Evolutionary conservation across 805 yeast species (phyloP), one percentile per base, ranked within the genome.

Genomic region (Tetrapisispora arboricola): DNA sequence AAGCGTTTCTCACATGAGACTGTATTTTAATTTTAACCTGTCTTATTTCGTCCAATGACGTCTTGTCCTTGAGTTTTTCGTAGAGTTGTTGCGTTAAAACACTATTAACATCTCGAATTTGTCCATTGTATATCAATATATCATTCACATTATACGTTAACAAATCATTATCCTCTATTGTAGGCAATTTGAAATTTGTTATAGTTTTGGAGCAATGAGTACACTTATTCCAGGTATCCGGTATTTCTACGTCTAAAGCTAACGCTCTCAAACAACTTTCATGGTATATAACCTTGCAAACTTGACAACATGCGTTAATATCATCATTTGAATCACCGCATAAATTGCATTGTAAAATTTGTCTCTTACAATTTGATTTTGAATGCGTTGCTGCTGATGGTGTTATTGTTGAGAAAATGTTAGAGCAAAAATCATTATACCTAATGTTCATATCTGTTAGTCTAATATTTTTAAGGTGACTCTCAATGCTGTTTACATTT

Each of bases 11-110:
- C 10, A 84, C 78, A 25, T 75, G 60, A 17, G 63, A 65, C 53
- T 83, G 92, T 13, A 84, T 70, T 26, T 63, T 58, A 16, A 63
- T 53, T 50, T 84, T 83, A 45, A 76, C 76, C 13, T 67, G 69
- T 29, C 43, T 45, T 20, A 47, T 20, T 22, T 40, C 38, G 8
- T 30, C 42, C 17, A 30, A 8, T 16, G 41, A 37, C 11, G 24
- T 44, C n/a, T 29, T 29, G 1, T 25, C 8, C 16, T 19, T 19
- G 11, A 28, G 10, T 28, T 26, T 16, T 44, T 46, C 44, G 40
- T 13, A 32, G 22, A 16, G 21, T 21, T 20, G 15, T 18, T 39
- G 38, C 9, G 38, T 33, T 3, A 17, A 9, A 3, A 29, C 38
- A 33, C 38, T 39, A 11, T 39, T 38, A 7, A n/a, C 31, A 17